Base-by-base conservation (phyloP, 1,284 basidiomycete genomes). In the Sphaerobolus stellatus region DNA sequence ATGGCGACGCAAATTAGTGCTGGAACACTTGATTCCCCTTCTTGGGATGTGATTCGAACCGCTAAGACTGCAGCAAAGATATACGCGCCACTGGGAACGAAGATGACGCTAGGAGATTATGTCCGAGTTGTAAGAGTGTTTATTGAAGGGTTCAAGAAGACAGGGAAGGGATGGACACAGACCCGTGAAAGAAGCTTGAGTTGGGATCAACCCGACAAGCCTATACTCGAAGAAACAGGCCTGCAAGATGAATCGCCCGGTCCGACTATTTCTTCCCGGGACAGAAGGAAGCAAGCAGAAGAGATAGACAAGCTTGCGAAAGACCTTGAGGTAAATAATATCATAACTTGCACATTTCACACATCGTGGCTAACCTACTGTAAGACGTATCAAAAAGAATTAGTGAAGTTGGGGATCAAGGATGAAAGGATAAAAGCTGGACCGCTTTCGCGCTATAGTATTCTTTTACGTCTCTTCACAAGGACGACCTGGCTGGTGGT, bases 41-140 rank as follows among this genome's bases (percentile, higher is more conserved):
- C 86, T 6, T 94, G 92, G 90, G 79, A 84, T 58, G 71, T 88
- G 22, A 77, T 92, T 36, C 81, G 88, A 38, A 80, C 79, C 14
- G 85, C 86, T 14, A 91, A 91, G 65, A 75, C 88, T 33, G 88
- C 90, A 3, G 77, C 88, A 13, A 72, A 86, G 22, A 84, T 94
- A 30, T 94, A 94, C 64, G 90, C 83, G 1, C 91, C 91, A 1
- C 71, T 93, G 5, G 92, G 91, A 36, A 93, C 92, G 9, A 75
- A 72, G 9, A 90, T 94, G 85, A 81, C 77, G 51, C 74, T 94
- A 8, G 90, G 90, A 3, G 87, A 93, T 66, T 83, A 90, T 65
- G 84, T 93, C 24, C 80, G 90, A n/a, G 77, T 90, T 3, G 82
- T 79, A 28, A 75, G 83, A 58, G 75, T 77, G 29, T 93, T 93